phyloP scores from a whole-genome alignment of 192 early-diverging fungal species.

The Podila minutissima region DNA sequence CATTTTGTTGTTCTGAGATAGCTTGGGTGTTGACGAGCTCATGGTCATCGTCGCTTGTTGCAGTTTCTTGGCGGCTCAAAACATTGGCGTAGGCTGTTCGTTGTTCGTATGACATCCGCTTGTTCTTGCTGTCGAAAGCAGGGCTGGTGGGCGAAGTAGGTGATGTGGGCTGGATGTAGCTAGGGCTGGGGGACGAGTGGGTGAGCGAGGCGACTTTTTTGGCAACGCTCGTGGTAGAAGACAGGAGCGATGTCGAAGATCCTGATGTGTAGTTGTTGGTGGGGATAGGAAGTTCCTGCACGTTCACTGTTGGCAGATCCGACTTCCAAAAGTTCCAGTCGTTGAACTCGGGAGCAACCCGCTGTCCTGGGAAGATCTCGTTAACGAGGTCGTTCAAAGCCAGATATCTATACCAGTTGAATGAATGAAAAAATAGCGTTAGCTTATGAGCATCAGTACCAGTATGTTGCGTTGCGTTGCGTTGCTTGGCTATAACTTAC shows the following conservation, averaged over 20 bases:
- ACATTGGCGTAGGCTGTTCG: conserved; percentile 8
- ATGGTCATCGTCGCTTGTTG: conserved; percentile 35
- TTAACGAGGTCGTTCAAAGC: conserved; percentile 94
- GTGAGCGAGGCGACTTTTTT: conserved; percentile 42
- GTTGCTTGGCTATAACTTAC: conserved; percentile 52
- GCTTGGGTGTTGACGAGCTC: conserved; percentile 5
- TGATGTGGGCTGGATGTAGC: conserved; percentile 24
- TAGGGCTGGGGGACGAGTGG: conserved; percentile 19
- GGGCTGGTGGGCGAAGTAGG: conserved; percentile 34
- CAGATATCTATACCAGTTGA: conserved; percentile 56
- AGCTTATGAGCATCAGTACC: background rate
- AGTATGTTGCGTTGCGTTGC: no score
- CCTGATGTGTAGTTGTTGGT: conserved; percentile 29
- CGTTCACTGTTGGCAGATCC: conserved; percentile 59
- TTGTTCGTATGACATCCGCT: conserved; percentile 16
- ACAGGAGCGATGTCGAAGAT: conserved; percentile 29
- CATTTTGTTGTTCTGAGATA: conserved; percentile 6
- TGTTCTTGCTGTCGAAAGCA: conserved; percentile 24
- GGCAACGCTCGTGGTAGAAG: conserved; percentile 29
- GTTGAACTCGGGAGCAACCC: conserved; percentile 76
- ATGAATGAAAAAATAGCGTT: background rate
- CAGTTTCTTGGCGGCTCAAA: conserved; percentile 11
- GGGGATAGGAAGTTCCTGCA: conserved; percentile 50
- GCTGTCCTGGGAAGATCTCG: conserved; percentile 87
- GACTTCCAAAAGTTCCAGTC: conserved; percentile 88